phyloP scores from a whole-genome alignment of 148 eudicot species.

The Fagopyrum homotropicum region DNA sequence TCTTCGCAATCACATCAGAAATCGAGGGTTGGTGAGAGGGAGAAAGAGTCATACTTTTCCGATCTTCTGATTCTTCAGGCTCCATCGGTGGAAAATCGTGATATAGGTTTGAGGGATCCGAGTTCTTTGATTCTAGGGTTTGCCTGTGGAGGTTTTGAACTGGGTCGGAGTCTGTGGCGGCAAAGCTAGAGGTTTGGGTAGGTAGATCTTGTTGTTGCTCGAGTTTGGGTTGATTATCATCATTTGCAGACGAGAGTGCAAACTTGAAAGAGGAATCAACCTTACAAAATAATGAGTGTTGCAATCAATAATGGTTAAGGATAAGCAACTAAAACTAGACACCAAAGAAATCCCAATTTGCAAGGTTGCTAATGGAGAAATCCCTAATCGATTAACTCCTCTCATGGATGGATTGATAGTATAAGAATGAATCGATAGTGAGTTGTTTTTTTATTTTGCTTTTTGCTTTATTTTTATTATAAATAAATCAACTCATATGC shows the following conservation, averaged over 20 bases:
- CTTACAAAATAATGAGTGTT: too few species aligned
- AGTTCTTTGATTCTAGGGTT: neutral
- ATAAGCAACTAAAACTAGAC: too few species aligned
- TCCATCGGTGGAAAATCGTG: neutral
- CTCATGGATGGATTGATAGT: too few species aligned
- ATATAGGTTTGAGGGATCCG: neutral
- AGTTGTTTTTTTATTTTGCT: too few species aligned
- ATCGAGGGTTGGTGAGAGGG: neutral
- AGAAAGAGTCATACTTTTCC: neutral
- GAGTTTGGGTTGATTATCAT: neutral
- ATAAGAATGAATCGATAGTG: too few species aligned
- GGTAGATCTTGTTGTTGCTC: neutral
- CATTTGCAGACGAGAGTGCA: neutral
- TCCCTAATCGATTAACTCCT: too few species aligned
- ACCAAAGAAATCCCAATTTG: too few species aligned
- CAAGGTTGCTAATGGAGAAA: too few species aligned
- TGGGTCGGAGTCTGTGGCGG: neutral
- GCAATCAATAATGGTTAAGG: too few species aligned
- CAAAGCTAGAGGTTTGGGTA: slow-evolving; percentile 1
- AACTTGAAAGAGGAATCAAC: neutral
- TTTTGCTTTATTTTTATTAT: too few species aligned
- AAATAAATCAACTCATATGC: too few species aligned
- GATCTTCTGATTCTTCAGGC: neutral
- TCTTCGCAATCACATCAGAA: neutral
- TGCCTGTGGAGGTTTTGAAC: neutral